These are phyloP conservation scores for Agaricus subrufescens DNA, from an alignment of 768 basidiomycete genomes.

Conservation along the genomic window DNA sequence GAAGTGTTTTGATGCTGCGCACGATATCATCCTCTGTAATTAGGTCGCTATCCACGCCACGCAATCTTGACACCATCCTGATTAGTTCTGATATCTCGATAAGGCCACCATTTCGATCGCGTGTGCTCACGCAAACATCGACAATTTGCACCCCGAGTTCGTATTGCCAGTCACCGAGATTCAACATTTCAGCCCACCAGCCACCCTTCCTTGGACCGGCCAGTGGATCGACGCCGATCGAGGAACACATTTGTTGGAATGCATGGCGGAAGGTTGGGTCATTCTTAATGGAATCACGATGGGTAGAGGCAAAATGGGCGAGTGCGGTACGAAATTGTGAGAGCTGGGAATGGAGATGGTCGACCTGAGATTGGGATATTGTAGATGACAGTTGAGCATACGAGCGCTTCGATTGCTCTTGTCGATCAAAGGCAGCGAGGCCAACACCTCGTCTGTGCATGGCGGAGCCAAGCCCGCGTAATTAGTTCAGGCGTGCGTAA, in stretches of 20 bases:
- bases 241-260: constrained; percentile 94
- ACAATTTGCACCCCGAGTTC: constrained; percentile 95
- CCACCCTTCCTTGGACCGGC: constrained; percentile 82
- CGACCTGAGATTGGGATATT: constrained; percentile 72
- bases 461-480: not conserved
- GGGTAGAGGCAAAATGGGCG: constrained; percentile 72
- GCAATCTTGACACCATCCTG: constrained; percentile 68
- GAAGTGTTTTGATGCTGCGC: constrained; percentile 79
- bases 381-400: constrained; percentile 79
- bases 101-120: constrained; percentile 88
- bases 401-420: constrained; percentile 73
- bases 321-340: constrained; percentile 80
- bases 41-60: constrained; percentile 60
- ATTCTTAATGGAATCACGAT: constrained; percentile 77
- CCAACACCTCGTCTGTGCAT: constrained; percentile 86
- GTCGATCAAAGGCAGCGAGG: constrained; percentile 85
- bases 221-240: constrained; percentile 92
- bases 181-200: constrained; percentile 89
- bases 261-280: constrained; percentile 87
- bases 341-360: constrained; percentile 77
- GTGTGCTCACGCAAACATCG: constrained; percentile 83
- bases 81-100: constrained; percentile 87
- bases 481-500: not conserved
- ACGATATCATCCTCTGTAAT: constrained; percentile 85
- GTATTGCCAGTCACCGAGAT: constrained; percentile 91